phyloP scores from a whole-genome alignment of 2,329 filamentous ascomycete species.

The Venturiaceae sp. region DNA sequence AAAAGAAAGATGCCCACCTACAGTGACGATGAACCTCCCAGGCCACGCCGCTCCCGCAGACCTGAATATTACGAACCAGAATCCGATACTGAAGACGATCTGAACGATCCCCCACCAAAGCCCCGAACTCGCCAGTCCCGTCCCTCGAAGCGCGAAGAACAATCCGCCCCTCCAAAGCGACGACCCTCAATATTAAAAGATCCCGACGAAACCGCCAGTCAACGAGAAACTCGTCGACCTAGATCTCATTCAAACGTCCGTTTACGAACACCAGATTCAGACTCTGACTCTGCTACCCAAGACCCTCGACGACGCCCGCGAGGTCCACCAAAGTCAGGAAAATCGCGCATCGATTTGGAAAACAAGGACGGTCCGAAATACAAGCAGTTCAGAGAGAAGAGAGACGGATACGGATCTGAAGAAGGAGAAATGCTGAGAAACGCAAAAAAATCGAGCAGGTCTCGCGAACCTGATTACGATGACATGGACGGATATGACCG shows the following conservation, averaged over 20 bases:
- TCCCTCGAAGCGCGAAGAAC: not conserved
- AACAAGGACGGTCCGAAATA: slow-evolving; percentile 19
- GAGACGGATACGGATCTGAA: slow-evolving; percentile 26
- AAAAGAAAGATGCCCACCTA: not conserved
- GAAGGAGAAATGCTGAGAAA: slow-evolving; percentile 20
- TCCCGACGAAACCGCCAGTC: slow-evolving; percentile 5
- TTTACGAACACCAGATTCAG: slow-evolving; percentile 6
- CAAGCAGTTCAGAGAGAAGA: slow-evolving; percentile 20
- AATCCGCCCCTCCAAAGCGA: not conserved
- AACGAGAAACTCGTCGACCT: slow-evolving; percentile 1
- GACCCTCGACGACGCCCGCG: not conserved
- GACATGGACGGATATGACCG: slow-evolving; percentile 10
- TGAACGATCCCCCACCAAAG: not conserved
- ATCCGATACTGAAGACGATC: not conserved
- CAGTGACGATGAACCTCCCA: not conserved
- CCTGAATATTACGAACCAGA: slow-evolving; percentile 1
- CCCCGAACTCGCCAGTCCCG: not conserved
- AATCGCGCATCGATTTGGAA: slow-evolving; percentile 17
- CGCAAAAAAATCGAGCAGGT: slow-evolving; percentile 12
- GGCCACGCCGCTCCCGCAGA: slow-evolving; percentile 1
- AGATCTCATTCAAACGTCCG: slow-evolving; percentile 2
- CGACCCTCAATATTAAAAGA: slow-evolving; percentile 6
- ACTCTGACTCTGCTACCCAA: not conserved
- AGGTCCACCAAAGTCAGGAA: not conserved
- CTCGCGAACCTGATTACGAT: slow-evolving; percentile 10